Evolutionary conservation across 352 stramenopile genomes (phyloP).

Genomic region (Thraustochytrium striatum): DNA sequence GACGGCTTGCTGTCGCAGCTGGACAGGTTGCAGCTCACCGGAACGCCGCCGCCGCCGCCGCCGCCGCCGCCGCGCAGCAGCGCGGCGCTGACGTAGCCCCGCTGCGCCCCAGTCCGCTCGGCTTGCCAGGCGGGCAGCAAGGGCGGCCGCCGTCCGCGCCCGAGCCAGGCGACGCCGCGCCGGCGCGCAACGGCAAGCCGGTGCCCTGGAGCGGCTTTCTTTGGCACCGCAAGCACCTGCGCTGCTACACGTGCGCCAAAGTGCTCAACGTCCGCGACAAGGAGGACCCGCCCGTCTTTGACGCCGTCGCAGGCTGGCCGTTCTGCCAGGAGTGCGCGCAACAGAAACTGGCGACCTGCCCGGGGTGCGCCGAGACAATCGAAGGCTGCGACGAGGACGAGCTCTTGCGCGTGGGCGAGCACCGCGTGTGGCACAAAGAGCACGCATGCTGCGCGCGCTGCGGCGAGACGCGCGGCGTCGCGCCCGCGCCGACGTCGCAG

Average conservation of each 20-base stretch:
- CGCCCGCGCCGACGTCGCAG: not conserved
- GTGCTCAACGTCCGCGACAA: constrained; percentile 7
- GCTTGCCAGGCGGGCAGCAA: no score
- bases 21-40: no score
- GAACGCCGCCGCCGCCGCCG: no score
- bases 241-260: constrained; percentile 28
- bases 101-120: no score
- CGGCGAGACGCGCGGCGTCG: not conserved
- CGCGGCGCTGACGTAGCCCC: no score
- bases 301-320: not conserved
- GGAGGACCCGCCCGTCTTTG: constrained; percentile 12
- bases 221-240: constrained; percentile 30
- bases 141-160: no score
- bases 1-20: no score
- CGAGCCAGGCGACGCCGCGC: no score
- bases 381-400: no score
- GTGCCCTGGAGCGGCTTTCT: constrained; percentile 3
- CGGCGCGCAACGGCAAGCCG: no score
- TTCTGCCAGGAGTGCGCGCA: constrained; percentile 16
- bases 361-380: not conserved
- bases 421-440: constrained; percentile 6
- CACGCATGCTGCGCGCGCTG: constrained; percentile 12
- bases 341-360: not conserved
- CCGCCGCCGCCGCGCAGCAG: no score
- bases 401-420: not conserved